A percentile compares a stretch with the other conserved stretches of the same genome.
These are phyloP conservation scores for Lipomyces anomalus DNA, from an alignment of 805 yeast species.

Conservation along the genomic window DNA sequence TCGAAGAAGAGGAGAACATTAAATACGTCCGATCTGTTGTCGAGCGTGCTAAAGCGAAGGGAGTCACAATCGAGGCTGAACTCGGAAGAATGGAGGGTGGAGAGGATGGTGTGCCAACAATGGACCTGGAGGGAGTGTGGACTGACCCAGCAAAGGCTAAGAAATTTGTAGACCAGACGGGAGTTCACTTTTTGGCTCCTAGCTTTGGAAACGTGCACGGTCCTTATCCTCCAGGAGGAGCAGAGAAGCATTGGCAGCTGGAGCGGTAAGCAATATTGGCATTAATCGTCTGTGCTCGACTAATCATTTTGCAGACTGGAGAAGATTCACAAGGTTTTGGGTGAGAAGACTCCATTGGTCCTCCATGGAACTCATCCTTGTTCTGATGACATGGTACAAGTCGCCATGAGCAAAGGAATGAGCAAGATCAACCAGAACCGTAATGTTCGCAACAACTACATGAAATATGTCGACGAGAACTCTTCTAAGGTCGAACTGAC, in stretches of 20 bases:
- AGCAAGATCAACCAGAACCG: too few species aligned
- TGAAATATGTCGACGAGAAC: too few species aligned
- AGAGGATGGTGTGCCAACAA: constrained; percentile 36
- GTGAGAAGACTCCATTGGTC: too few species aligned
- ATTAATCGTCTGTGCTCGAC: too few species aligned
- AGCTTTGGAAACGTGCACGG: constrained; percentile 39
- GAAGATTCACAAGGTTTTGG: too few species aligned
- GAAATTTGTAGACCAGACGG: constrained; percentile 31
- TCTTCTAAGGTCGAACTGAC: too few species aligned
- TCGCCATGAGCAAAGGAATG: too few species aligned
- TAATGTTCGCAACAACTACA: too few species aligned
- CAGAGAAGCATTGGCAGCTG: constrained; percentile 32
- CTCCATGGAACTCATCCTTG: constrained; percentile 36
- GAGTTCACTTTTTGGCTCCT: constrained; percentile 37
- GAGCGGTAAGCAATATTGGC: constrained; percentile 24
- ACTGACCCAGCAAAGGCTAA: constrained; percentile 35
- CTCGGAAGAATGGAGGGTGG: constrained; percentile 39
- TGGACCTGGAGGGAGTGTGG: constrained; percentile 32
- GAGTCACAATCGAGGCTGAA: constrained; percentile 37
- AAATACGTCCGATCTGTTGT: constrained; percentile 32
- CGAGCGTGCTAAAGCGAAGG: constrained; percentile 28
- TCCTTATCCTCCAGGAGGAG: constrained; percentile 35
- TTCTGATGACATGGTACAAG: too few species aligned
- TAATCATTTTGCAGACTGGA: too few species aligned
- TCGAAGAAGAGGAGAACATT: constrained; percentile 35